Evolutionary conservation across 1,284 basidiomycete species (phyloP).

Genomic region (Apiotrichum siamense): DNA sequence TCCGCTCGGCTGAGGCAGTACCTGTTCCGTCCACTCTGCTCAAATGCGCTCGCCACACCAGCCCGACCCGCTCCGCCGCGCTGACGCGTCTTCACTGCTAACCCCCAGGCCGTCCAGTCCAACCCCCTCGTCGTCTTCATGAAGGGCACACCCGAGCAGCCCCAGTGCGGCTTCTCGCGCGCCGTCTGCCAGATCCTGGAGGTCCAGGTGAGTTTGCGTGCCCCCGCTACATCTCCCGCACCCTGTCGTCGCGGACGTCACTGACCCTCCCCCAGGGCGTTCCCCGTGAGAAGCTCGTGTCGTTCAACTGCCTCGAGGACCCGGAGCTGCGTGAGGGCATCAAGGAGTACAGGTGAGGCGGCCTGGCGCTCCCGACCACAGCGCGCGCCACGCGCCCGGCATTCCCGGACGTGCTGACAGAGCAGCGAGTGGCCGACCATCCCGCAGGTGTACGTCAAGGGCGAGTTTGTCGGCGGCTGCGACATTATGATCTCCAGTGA

Average conservation of each 20-base stretch:
- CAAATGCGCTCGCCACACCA: no score
- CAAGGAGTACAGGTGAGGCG: constrained; percentile 86
- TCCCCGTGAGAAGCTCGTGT: constrained; percentile 67
- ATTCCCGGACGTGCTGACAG: constrained; percentile 18
- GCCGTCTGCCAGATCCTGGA: constrained; percentile 88
- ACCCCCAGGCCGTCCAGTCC: constrained; percentile 55
- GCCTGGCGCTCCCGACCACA: no score
- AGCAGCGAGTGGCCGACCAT: constrained; percentile 93
- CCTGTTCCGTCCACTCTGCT: no score
- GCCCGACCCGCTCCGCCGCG: no score
- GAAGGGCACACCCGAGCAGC: constrained; percentile 73
- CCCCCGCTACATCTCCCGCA: background rate
- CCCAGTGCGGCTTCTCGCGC: constrained; percentile 82
- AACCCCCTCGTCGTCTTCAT: constrained; percentile 86
- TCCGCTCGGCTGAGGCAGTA: no score
- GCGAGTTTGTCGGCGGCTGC: constrained; percentile 94
- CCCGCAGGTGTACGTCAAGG: constrained; percentile 89
- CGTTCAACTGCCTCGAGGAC: constrained; percentile 87
- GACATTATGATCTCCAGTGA: constrained; percentile 87
- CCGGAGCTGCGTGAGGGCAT: constrained; percentile 63
- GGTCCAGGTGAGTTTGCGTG: constrained; percentile 55
- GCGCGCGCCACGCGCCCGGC: no score
- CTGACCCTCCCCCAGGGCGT: constrained; percentile 62
- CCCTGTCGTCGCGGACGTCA: no score
- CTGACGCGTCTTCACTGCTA: background rate